These are phyloP conservation scores for Fusarium miscanthi DNA, from an alignment of 2,329 filamentous ascomycete species.

Conservation along the genomic window DNA sequence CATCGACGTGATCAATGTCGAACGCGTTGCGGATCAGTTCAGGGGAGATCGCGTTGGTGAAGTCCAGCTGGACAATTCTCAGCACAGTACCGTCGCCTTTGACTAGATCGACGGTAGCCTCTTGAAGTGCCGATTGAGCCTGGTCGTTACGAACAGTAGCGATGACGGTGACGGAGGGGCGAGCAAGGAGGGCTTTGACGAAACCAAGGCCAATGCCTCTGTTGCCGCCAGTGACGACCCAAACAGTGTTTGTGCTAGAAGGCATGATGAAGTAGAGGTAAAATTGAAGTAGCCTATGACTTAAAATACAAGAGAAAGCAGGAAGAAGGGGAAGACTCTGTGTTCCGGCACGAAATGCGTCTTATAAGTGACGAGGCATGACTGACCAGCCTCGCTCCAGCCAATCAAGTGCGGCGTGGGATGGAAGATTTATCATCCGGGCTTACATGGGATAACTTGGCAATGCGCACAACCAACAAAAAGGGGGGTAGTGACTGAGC, in stretches of 20 bases:
- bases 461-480: background rate
- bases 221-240: constrained; percentile 55
- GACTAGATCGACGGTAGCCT: constrained; percentile 32
- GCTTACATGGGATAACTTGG: background rate
- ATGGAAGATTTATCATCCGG: constrained; percentile 9
- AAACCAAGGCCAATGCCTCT: constrained; percentile 55
- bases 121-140: constrained; percentile 25
- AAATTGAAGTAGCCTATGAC: rapidly evolving
- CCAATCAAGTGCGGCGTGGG: rapidly evolving
- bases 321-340: background rate
- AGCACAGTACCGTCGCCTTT: constrained; percentile 44
- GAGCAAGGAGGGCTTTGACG: constrained; percentile 53
- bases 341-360: background rate
- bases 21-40: constrained; percentile 37
- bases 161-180: constrained; percentile 63
- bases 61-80: constrained; percentile 52
- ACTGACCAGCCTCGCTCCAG: background rate
- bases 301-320: rapidly evolving
- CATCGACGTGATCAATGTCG: constrained; percentile 56
- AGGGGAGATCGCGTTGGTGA: constrained; percentile 43
- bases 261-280: background rate
- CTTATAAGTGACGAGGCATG: background rate
- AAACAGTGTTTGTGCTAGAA: constrained; percentile 43
- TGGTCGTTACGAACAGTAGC: constrained; percentile 50
- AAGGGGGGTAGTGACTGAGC: rapidly evolving